Base-by-base conservation (phyloP, 768 basidiomycete genomes). In the Tephrocybe sp. region DNA sequence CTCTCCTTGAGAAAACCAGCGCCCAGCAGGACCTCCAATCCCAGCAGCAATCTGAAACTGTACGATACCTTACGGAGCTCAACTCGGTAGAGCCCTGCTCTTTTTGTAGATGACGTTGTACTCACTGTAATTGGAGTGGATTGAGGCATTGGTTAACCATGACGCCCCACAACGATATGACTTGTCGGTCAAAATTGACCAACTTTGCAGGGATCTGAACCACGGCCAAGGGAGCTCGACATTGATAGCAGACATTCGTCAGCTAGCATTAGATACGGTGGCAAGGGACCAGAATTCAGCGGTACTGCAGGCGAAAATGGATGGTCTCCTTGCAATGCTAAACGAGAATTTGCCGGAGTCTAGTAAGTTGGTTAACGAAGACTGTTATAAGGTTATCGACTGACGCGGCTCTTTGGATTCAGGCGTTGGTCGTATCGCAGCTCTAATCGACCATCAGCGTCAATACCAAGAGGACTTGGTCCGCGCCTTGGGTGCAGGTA, bases 141-240 rank as follows among this genome's bases (percentile, higher is more conserved):
- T 94, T 36, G 92, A 93, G 58, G 71, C 82, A 2, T 92, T 92
- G 63, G 88, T 92, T 34, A 83, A 82, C 35, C 83, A 84, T 39
- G 84, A 86, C n/a, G 84, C 83, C 0, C 77, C 79, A 12, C 87
- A 91, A 55, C 84, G 89, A 19, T 79, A 85, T 59, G 68, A 71
- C 32, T 72, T 91, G 12, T 78, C 82, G 9, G 70, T 72, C 14
- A 78, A 78, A 44, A 70, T 92, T 1, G 80, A 87, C 32, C 74
- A 78, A 20, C 69, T 93, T 19, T 83, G 79, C 59, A 63, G 70
- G 49, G 73, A 77, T 19, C 66, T 89, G 4, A 82, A 82, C 1
- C 63, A 66, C 46, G 22, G 30, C 23, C 57, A 56, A 39, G 56
- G 50, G 22, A 52, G 40, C 20, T 53, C 59, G 19, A 68, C 56